A percentile compares a stretch with the other conserved stretches of the same genome.
Conservation (phyloP, 768 basidiomycete species). For the Mycena floridula region DNA sequence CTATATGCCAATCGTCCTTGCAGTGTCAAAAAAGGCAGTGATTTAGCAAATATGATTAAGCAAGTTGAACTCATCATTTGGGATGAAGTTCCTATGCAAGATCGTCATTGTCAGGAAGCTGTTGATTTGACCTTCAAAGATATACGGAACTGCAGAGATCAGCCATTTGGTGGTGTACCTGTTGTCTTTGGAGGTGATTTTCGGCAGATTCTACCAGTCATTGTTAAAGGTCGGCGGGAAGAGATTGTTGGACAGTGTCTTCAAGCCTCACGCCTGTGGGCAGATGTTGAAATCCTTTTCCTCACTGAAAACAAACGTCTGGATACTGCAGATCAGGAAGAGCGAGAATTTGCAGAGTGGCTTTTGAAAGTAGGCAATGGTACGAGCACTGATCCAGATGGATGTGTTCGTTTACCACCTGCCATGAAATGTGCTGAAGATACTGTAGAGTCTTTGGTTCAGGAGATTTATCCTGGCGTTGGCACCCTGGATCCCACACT, state of each 20-base stretch:
- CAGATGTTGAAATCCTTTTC: neutral
- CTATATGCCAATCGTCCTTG: neutral
- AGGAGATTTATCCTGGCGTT: slow-evolving; percentile 8
- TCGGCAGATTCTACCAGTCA: slow-evolving; percentile 5
- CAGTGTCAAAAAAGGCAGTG: neutral
- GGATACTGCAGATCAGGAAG: neutral
- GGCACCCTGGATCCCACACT: neutral
- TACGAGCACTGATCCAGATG: neutral
- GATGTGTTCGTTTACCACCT: neutral
- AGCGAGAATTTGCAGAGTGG: slow-evolving; percentile 9
- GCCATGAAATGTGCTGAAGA: slow-evolving; percentile 3
- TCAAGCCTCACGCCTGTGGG: slow-evolving; percentile 2
- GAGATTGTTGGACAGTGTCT: slow-evolving; percentile 6
- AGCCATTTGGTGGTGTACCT: slow-evolving; percentile 2
- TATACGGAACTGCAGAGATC: neutral
- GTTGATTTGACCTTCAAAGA: neutral
- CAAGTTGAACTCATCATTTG: neutral
- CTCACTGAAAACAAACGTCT: neutral
- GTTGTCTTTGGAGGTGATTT: neutral
- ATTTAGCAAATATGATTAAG: too few relatives aligned
- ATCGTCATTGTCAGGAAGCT: neutral
- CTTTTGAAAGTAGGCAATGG: slow-evolving; percentile 7
- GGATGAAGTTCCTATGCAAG: neutral
- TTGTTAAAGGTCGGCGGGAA: slow-evolving; percentile 5
- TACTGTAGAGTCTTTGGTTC: slow-evolving; percentile 8